phyloP scores from a whole-genome alignment of 768 basidiomycete genomes.

The Suillus bovinus region DNA sequence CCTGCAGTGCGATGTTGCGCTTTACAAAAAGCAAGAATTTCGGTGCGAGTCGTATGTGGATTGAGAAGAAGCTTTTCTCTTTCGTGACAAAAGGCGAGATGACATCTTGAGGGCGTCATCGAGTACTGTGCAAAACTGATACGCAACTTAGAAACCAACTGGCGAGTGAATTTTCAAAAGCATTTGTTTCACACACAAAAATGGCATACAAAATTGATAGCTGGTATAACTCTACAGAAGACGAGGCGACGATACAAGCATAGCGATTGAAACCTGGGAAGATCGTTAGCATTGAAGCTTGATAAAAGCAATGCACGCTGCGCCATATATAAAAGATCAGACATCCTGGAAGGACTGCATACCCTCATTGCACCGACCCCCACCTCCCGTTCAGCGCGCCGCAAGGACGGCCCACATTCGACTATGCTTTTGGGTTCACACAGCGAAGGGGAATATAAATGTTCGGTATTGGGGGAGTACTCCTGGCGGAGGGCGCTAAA shows the following conservation, averaged over 20 bases:
- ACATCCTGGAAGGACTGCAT: constrained; percentile 83
- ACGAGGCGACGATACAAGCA: constrained; percentile 37
- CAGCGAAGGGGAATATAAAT: constrained; percentile 68
- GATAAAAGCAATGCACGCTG: constrained; percentile 16
- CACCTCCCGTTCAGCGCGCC: constrained; percentile 74
- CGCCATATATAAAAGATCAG: constrained; percentile 49
- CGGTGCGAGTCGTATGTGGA: constrained; percentile 60
- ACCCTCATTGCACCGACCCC: constrained; percentile 75
- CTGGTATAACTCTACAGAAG: background rate
- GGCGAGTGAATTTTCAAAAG: background rate
- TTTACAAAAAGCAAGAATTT: constrained; percentile 58
- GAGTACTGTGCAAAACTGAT: background rate
- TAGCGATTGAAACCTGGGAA: constrained; percentile 9
- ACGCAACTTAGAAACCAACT: background rate
- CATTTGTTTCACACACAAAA: background rate
- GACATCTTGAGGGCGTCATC: background rate
- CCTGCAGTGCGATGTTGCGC: constrained; percentile 51
- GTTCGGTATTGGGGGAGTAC: constrained; percentile 76
- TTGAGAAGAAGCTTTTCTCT: no score
- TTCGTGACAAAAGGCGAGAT: background rate
- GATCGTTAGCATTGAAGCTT: constrained; percentile 8
- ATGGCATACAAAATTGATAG: background rate
- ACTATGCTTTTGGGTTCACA: constrained; percentile 70
- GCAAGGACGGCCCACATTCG: constrained; percentile 63
- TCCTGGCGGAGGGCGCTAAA: constrained; percentile 64